phyloP scores from a whole-genome alignment of 1,284 basidiomycete genomes.

The Sporisorium graminicola region DNA sequence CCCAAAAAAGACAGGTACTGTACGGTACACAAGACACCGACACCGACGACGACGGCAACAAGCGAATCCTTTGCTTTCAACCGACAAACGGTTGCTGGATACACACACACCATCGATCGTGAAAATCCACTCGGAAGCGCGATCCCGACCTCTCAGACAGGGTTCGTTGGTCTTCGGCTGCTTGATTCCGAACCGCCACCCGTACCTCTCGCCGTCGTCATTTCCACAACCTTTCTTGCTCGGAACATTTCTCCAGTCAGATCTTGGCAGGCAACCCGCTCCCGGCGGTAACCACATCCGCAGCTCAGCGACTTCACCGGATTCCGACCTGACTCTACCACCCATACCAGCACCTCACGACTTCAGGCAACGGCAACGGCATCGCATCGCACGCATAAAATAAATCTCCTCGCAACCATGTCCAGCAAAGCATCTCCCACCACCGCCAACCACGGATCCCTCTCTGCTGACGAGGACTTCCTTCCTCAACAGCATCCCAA shows the following conservation, averaged over 20 bases:
- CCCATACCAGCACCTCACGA: too few species aligned
- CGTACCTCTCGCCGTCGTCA: not conserved
- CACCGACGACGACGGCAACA: not conserved
- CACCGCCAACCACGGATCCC: slow-evolving; percentile 8
- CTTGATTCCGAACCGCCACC: slow-evolving; percentile 5
- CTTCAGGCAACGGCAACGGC: not conserved
- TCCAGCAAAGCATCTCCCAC: not conserved
- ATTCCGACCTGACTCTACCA: too few species aligned
- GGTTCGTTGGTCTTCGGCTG: not conserved
- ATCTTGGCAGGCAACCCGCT: too few species aligned
- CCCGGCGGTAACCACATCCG: not conserved
- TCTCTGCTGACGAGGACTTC: slow-evolving; percentile 37
- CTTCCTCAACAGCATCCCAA: slow-evolving; percentile 26
- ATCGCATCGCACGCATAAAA: not conserved
- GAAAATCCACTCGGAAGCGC: not conserved
- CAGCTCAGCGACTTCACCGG: too few species aligned
- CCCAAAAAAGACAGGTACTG: too few species aligned
- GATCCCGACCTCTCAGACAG: not conserved
- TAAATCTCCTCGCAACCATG: slow-evolving; percentile 11
- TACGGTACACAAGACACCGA: too few species aligned
- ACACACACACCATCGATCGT: too few species aligned
- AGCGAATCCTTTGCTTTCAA: not conserved
- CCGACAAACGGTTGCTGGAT: not conserved
- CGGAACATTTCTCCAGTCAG: too few species aligned
- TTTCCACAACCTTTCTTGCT: too few species aligned